Conservation (phyloP, 192 early-diverging fungal genomes). For the Lunasporangiospora selenospora region DNA sequence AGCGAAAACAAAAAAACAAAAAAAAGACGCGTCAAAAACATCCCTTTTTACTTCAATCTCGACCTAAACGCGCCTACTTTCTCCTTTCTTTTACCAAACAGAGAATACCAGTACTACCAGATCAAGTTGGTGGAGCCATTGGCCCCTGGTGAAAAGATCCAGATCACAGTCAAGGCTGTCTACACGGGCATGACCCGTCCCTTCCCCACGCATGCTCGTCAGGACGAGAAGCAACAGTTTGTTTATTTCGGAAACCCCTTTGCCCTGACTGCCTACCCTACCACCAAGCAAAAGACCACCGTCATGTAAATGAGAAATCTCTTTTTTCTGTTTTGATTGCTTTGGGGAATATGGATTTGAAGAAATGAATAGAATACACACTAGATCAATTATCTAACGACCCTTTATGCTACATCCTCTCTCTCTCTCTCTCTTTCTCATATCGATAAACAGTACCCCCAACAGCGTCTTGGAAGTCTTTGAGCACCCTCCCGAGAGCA, state of each 20-base stretch:
- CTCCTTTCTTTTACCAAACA: constrained; percentile 1
- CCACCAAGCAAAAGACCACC: constrained; percentile 77
- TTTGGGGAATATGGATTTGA: too few species aligned
- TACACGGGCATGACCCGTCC: constrained; percentile 55
- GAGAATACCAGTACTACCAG: constrained; percentile 55
- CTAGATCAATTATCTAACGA: background rate
- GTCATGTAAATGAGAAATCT: constrained; percentile 77
- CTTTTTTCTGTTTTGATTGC: too few species aligned
- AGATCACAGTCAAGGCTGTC: constrained; percentile 61
- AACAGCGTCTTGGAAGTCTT: constrained; percentile 43
- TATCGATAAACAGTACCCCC: constrained; percentile 16
- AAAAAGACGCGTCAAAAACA: background rate
- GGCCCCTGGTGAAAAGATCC: constrained; percentile 62
- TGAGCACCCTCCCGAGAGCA: constrained; percentile 35
- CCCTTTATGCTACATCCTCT: constrained; percentile 2
- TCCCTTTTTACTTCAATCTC: background rate
- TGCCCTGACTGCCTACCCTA: constrained; percentile 69
- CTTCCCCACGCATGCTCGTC: constrained; percentile 61
- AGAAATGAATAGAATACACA: too few species aligned
- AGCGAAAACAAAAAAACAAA: too few species aligned
- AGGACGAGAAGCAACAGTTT: constrained; percentile 73
- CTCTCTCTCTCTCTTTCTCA: background rate
- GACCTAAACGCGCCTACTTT: background rate
- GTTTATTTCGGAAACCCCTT: constrained; percentile 67
- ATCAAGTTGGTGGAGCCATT: constrained; percentile 53